Evolutionary conservation across 2,329 filamentous ascomycete genomes (phyloP).

Genomic region (Davidsoniella neocaledoniae): DNA sequence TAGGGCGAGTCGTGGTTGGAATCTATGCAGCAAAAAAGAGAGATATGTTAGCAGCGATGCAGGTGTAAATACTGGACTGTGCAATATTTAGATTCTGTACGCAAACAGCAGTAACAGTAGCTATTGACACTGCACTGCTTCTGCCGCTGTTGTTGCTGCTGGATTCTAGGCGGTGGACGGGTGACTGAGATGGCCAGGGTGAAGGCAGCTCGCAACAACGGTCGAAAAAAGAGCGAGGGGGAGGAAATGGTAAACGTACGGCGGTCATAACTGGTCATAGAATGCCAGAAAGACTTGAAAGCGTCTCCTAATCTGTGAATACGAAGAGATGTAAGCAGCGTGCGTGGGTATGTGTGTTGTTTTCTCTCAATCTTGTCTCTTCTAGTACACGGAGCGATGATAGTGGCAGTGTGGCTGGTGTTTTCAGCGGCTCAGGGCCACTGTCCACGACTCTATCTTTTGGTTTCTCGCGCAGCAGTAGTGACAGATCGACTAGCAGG

Average conservation of each 20-base stretch:
- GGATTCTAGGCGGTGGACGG: neutral
- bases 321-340: constrained; percentile 1
- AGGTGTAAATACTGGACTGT: neutral
- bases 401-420: too few relatives aligned
- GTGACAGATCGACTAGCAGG: neutral
- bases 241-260: constrained; percentile 29
- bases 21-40: constrained; percentile 36
- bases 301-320: constrained; percentile 44
- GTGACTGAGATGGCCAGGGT: neutral
- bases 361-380: too few relatives aligned
- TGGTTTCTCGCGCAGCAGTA: too few relatives aligned
- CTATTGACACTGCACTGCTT: neutral
- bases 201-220: neutral
- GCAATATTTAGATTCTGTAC: too few relatives aligned
- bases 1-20: constrained; percentile 88
- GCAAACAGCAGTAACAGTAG: neutral
- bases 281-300: constrained; percentile 90
- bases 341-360: too few relatives aligned
- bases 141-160: too few relatives aligned
- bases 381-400: too few relatives aligned
- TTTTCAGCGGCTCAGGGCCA: too few relatives aligned
- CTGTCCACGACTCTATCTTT: neutral
- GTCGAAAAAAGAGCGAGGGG: neutral
- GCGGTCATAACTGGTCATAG: constrained; percentile 57
- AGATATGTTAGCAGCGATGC: neutral